phyloP scores from a whole-genome alignment of 2,329 filamentous ascomycete species.

The Colletotrichum limetticola region DNA sequence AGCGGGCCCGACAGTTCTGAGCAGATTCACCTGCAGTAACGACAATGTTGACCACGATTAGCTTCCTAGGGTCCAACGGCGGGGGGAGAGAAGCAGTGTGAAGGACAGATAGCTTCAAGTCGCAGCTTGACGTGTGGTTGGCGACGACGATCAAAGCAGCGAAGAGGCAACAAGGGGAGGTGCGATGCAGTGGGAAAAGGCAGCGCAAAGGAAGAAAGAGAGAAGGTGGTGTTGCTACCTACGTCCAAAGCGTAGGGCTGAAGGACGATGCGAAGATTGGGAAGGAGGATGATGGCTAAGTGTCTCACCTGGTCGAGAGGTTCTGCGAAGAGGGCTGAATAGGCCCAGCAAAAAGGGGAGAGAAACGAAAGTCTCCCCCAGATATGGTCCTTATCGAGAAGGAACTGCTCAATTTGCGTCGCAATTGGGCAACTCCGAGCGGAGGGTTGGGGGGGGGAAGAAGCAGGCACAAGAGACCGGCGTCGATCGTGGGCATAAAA shows the following conservation, averaged over 20 bases:
- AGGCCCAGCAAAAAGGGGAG: constrained; percentile 9
- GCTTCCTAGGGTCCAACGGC: constrained; percentile 26
- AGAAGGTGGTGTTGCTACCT: neutral
- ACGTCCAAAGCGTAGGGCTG: constrained; percentile 14
- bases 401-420: constrained; percentile 45
- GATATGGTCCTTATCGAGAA: constrained; percentile 24
- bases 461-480: constrained; percentile 36
- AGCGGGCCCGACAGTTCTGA: constrained; percentile 11
- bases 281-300: constrained; percentile 22
- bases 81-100: constrained; percentile 17
- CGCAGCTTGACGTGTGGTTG: constrained; percentile 5
- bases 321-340: constrained; percentile 22
- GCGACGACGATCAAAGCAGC: neutral
- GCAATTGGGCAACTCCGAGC: constrained; percentile 51
- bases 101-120: constrained; percentile 31
- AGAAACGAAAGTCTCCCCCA: constrained; percentile 32
- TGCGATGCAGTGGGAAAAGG: neutral
- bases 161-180: neutral
- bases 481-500: constrained; percentile 38
- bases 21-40: constrained; percentile 14
- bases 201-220: neutral
- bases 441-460: constrained; percentile 40
- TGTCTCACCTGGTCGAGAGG: constrained; percentile 34
- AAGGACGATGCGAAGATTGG: constrained; percentile 19
- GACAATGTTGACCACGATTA: constrained; percentile 21